phyloP scores from a whole-genome alignment of 768 basidiomycete genomes.

The Rhizopogon rudus region DNA sequence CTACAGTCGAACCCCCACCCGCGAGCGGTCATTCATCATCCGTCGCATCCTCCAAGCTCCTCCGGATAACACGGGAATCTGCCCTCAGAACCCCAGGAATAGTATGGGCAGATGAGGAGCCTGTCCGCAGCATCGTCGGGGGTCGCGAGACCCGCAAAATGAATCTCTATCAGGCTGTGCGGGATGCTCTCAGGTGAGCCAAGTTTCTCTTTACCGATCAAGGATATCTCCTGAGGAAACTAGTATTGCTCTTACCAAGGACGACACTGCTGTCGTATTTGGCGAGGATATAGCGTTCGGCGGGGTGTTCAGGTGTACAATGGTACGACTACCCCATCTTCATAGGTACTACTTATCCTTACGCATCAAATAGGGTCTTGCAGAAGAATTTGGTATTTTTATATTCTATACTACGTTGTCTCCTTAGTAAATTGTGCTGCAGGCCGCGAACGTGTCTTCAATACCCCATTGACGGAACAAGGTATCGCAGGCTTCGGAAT shows the following conservation, averaged over 20 bases:
- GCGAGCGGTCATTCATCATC: slow-evolving; percentile 74
- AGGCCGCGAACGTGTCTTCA: slow-evolving; percentile 93
- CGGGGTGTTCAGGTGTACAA: slow-evolving; percentile 91
- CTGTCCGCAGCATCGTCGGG: slow-evolving; percentile 46
- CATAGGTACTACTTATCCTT: neutral
- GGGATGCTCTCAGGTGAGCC: slow-evolving; percentile 80
- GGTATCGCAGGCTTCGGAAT: slow-evolving; percentile 95
- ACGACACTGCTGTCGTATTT: slow-evolving; percentile 85
- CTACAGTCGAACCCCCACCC: slow-evolving; percentile 55
- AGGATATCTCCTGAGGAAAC: slow-evolving; percentile 5
- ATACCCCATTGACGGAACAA: slow-evolving; percentile 89
- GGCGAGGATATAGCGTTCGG: slow-evolving; percentile 93
- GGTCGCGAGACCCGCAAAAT: slow-evolving; percentile 90
- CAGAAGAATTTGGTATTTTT: slow-evolving; percentile 82
- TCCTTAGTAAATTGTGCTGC: slow-evolving; percentile 2
- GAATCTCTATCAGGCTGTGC: slow-evolving; percentile 91
- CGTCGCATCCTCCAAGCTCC: slow-evolving; percentile 63
- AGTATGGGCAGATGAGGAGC: slow-evolving; percentile 63
- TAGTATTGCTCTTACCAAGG: slow-evolving; percentile 79
- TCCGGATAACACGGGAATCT: slow-evolving; percentile 60
- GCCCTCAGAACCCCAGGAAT: slow-evolving; percentile 72
- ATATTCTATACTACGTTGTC: neutral
- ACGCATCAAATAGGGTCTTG: slow-evolving; percentile 58
- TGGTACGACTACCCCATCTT: slow-evolving; percentile 41
- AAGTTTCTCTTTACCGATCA: neutral